Evolutionary conservation across 352 stramenopile species (phyloP).

Genomic region (Globisporangium abappressorium): DNA sequence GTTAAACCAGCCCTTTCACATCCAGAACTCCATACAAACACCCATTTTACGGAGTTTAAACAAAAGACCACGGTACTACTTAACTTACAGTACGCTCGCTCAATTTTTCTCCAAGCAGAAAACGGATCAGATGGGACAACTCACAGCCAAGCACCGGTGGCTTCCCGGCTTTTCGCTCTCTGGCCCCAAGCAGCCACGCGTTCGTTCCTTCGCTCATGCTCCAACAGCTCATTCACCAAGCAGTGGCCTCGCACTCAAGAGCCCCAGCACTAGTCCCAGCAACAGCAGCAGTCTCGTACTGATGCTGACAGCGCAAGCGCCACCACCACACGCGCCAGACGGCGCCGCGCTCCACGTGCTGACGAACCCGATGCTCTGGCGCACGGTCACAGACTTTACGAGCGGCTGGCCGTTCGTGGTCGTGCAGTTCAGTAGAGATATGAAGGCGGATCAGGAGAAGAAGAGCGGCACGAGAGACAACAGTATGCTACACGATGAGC

Average conservation of each 20-base stretch:
- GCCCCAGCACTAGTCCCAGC: neutral
- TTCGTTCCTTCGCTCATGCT: too few species aligned
- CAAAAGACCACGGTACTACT: too few species aligned
- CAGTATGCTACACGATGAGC: conserved; percentile 2
- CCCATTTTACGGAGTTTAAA: too few species aligned
- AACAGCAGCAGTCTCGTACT: neutral
- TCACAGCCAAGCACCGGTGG: too few species aligned
- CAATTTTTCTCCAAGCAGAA: too few species aligned
- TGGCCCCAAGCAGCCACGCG: too few species aligned
- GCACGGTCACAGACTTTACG: conserved; percentile 7
- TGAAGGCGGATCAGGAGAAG: neutral
- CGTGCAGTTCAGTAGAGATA: neutral
- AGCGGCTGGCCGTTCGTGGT: conserved; percentile 7
- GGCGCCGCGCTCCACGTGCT: conserved; percentile 8
- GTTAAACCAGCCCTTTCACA: too few species aligned
- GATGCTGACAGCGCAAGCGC: neutral
- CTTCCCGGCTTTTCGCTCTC: too few species aligned
- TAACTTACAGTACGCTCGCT: too few species aligned
- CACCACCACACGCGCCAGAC: neutral
- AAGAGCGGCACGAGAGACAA: neutral
- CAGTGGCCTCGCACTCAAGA: neutral
- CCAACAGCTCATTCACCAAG: too few species aligned
- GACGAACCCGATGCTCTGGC: conserved; percentile 8
- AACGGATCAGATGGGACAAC: too few species aligned
- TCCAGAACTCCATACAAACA: too few species aligned